A percentile compares a stretch with the other conserved stretches of the same genome.
Evolutionary conservation across 176 grass and related monocot genomes (phyloP).

Genomic region (Luzula sylvatica): DNA sequence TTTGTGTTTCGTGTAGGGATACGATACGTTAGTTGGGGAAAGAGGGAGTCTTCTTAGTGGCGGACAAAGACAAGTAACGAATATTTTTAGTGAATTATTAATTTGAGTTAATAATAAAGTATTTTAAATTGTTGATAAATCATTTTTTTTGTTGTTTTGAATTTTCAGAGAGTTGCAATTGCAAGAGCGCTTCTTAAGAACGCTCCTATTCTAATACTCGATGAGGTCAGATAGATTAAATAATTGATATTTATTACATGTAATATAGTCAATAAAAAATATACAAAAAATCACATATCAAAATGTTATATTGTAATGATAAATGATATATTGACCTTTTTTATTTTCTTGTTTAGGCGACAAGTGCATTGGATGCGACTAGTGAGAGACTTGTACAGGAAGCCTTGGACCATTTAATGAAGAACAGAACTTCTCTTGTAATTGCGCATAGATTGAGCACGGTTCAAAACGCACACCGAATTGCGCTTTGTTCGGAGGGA

Average conservation of each 20-base stretch:
- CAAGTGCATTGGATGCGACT: slow-evolving; percentile 76
- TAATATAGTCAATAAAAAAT: no score
- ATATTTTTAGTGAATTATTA: no score
- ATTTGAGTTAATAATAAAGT: no score
- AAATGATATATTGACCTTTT: not conserved
- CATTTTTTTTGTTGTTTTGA: slow-evolving; percentile 19
- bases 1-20: slow-evolving; percentile 46
- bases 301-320: not conserved
- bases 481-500: slow-evolving; percentile 67
- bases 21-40: slow-evolving; percentile 84
- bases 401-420: slow-evolving; percentile 81
- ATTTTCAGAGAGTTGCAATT: slow-evolving; percentile 81
- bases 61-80: slow-evolving; percentile 85
- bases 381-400: slow-evolving; percentile 85
- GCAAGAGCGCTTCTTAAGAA: slow-evolving; percentile 88
- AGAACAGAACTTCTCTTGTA: slow-evolving; percentile 76
- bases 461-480: slow-evolving; percentile 76
- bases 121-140: not conserved
- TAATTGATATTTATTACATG: no score
- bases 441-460: slow-evolving; percentile 92
- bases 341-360: slow-evolving; percentile 44
- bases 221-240: slow-evolving; percentile 77
- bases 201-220: slow-evolving; percentile 90
- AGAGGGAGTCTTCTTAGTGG: slow-evolving; percentile 85
- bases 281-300: no score